Percentiles rank a stretch among this genome's conserved stretches.
phyloP scores from a whole-genome alignment of 306 rosid species.

The Quercus suber region DNA sequence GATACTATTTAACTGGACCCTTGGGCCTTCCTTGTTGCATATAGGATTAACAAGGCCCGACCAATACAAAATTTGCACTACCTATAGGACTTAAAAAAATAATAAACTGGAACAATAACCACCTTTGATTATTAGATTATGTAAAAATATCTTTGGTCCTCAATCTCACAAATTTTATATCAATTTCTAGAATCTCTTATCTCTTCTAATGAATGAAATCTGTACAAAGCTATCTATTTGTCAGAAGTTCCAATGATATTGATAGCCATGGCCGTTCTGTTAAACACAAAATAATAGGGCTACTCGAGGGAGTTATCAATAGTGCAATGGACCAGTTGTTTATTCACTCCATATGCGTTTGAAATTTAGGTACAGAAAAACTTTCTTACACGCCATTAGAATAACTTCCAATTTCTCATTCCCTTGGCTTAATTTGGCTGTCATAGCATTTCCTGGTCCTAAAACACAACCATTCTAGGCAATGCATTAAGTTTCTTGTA shows the following conservation, averaged over 20 bases:
- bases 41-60: neutral
- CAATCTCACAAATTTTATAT: neutral
- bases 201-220: neutral
- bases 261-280: neutral
- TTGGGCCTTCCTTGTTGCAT: neutral
- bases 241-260: neutral
- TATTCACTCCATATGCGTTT: neutral
- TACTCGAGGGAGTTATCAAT: neutral
- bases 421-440: neutral
- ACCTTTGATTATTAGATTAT: neutral
- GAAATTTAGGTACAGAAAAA: neutral
- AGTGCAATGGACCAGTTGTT: neutral
- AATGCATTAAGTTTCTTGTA: neutral
- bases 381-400: neutral
- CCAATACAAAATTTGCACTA: neutral
- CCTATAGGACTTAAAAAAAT: neutral
- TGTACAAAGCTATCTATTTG: neutral
- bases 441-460: neutral
- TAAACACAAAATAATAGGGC: neutral
- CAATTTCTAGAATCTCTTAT: neutral
- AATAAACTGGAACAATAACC: neutral
- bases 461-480: neutral
- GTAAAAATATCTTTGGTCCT: neutral
- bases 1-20: no score
- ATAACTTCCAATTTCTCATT: neutral